Percentiles rank a stretch among this genome's conserved stretches.
Conservation (phyloP, 441 rosid species). For the Adansonia gregorii region DNA sequence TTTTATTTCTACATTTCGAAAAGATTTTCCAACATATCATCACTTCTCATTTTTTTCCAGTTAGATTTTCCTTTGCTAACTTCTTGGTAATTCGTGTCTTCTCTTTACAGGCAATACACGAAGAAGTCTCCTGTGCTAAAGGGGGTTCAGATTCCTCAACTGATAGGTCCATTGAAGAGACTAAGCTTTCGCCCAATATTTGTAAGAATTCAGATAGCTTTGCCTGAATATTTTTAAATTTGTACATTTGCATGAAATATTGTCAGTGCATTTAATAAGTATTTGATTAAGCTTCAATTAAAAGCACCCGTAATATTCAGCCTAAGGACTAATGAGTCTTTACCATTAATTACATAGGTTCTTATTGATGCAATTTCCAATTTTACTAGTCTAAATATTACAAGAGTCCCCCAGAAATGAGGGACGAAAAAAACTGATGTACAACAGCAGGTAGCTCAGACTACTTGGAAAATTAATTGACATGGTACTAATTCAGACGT, state of each 20-base stretch:
- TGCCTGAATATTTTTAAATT: constrained; percentile 4
- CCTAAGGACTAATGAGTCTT: background rate
- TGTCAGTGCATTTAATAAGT: background rate
- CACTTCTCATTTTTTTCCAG: constrained; percentile 18
- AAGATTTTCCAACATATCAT: constrained; percentile 8
- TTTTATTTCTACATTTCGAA: constrained; percentile 34
- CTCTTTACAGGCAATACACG: constrained; percentile 37
- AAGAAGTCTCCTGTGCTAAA: constrained; percentile 28
- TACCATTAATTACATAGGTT: background rate
- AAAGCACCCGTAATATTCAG: background rate
- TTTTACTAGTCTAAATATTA: no score
- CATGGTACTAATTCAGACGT: background rate
- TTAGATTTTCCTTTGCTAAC: constrained; percentile 3
- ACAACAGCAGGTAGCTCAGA: background rate
- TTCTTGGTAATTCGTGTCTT: constrained; percentile 35
- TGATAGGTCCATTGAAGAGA: constrained; percentile 8
- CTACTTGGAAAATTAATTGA: background rate
- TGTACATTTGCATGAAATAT: constrained; percentile 25
- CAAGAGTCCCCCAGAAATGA: no score
- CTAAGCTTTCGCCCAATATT: background rate
- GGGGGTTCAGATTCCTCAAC: constrained; percentile 25
- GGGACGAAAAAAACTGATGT: no score
- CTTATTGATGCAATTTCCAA: no score
- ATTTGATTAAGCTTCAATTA: constrained; percentile 11
- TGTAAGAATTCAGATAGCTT: background rate